Percentiles rank a stretch among this genome's conserved stretches.
Conservation (phyloP, 345 rosid species). For the Eucalyptus microcorys region DNA sequence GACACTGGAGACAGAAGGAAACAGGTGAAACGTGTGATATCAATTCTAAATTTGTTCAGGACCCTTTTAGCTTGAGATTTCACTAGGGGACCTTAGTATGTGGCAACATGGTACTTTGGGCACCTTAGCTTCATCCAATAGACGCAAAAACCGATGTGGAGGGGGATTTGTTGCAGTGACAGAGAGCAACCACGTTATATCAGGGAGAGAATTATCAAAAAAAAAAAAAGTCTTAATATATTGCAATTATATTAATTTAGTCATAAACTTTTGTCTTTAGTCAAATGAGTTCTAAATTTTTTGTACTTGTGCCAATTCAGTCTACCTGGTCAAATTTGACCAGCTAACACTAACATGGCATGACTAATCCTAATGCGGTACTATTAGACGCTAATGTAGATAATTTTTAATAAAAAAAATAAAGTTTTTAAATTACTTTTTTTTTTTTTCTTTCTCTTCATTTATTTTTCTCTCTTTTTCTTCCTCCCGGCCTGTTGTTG, state of each 20-base stretch:
- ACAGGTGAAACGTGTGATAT: neutral
- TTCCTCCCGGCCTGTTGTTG: accelerated
- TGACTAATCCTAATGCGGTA: no score
- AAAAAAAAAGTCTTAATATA: no score
- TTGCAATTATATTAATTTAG: accelerated
- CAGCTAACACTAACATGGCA: accelerated
- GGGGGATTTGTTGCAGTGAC: neutral
- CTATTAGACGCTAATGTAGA: accelerated
- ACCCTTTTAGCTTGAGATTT: neutral
- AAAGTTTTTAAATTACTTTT: accelerated
- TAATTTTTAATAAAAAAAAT: no score
- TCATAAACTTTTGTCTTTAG: accelerated
- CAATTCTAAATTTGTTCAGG: neutral
- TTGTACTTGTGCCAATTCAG: accelerated
- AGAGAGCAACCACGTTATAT: neutral
- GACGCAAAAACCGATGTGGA: neutral
- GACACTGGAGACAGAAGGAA: neutral
- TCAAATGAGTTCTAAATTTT: no score
- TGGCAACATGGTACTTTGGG: neutral
- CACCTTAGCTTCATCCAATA: neutral
- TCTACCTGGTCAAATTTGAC: neutral
- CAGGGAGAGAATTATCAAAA: neutral
- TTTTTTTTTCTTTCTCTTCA: accelerated
- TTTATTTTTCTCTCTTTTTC: no score
- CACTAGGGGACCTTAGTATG: neutral